phyloP scores from a whole-genome alignment of 169 alveolate species.

The Plasmodium cynomolgi region DNA sequence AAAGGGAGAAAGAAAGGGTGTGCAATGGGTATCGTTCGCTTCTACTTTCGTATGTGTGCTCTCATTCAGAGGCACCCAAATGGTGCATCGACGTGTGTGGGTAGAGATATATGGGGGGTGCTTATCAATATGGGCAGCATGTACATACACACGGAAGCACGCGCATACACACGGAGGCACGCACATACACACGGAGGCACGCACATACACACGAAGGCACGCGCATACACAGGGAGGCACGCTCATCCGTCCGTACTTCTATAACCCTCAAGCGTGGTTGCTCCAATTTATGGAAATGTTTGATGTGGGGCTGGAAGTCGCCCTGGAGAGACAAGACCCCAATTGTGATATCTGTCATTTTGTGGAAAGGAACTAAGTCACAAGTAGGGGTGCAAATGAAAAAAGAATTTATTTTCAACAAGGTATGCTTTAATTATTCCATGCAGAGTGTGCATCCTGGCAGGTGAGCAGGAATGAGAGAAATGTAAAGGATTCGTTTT shows the following conservation, averaged over 20 bases:
- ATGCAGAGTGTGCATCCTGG: not conserved
- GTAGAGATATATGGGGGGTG: not conserved
- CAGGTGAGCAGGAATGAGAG: not conserved
- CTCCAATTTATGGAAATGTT: constrained; percentile 43
- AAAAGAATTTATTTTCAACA: not conserved
- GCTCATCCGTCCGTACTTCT: constrained; percentile 10
- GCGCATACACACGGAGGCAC: no score
- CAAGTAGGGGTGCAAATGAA: not conserved
- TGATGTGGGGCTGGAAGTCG: constrained; percentile 53
- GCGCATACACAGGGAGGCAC: not conserved
- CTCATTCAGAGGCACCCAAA: not conserved
- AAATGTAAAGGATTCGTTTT: not conserved
- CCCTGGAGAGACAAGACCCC: constrained; percentile 72
- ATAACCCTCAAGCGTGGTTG: constrained; percentile 15
- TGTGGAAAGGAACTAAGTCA: not conserved
- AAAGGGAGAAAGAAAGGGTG: not conserved
- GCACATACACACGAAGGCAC: not conserved
- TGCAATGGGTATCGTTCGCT: not conserved
- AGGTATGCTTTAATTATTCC: not conserved
- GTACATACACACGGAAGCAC: not conserved
- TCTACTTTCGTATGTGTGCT: not conserved
- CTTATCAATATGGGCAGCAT: not conserved
- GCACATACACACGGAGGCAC: not conserved
- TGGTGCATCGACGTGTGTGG: not conserved
- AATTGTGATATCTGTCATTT: constrained; percentile 41